Evolutionary conservation across 345 rosid genomes (phyloP).

Genomic region (Salix dunnii): DNA sequence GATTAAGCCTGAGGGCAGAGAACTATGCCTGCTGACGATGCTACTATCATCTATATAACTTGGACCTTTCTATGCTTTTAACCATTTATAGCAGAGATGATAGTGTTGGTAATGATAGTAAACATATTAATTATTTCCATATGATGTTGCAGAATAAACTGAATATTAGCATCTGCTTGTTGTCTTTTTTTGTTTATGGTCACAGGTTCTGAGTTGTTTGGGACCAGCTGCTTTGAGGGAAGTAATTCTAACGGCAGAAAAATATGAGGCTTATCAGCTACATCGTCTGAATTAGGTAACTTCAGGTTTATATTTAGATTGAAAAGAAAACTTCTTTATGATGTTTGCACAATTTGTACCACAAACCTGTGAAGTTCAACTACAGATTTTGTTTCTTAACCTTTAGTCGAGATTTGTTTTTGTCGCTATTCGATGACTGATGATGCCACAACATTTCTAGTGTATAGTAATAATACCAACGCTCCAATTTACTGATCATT

Average conservation of each 20-base stretch:
- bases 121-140: not conserved
- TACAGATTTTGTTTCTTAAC: not conserved
- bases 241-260: constrained; percentile 7
- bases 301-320: not conserved
- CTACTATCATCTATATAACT: not conserved
- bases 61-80: too few relatives aligned
- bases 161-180: not conserved
- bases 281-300: not conserved
- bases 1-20: not conserved
- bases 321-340: not conserved
- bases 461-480: not conserved
- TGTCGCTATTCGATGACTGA: not conserved
- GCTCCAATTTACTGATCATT: not conserved
- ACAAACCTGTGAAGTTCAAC: not conserved
- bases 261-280: not conserved
- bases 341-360: not conserved
- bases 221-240: constrained; percentile 14
- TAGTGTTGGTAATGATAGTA: not conserved
- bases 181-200: not conserved
- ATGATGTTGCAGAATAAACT: not conserved
- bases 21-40: not conserved
- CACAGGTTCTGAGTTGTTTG: constrained; percentile 14
- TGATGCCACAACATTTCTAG: not conserved
- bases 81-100: too few relatives aligned
- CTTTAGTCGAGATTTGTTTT: not conserved